Base-by-base conservation (phyloP, 768 basidiomycete species). In the Podaxis carcinomalis region DNA sequence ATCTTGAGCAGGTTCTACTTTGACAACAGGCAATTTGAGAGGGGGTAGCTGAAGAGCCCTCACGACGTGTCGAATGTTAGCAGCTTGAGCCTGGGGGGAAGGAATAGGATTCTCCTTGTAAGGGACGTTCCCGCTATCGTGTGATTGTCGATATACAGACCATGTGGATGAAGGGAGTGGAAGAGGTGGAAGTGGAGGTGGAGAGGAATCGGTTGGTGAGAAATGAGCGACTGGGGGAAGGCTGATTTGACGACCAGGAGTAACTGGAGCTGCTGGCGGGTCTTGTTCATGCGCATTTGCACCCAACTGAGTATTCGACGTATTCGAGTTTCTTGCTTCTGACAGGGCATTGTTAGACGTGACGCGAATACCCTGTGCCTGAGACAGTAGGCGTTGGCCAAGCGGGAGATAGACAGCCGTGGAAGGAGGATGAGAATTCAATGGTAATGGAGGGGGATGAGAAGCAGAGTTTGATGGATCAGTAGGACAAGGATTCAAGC, bases 81-180 rank as follows among this genome's bases (percentile, higher is more conserved):
- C 59, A 32, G 28, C 59, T 46, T 60, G 59, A n/a, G 51, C 59
- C 19, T 60, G 59, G 27, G 51, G 51, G 23, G 59, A 60, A 13
- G 36, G 19, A 7, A 9, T 53, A 1, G 28, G 40, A 44, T 10
- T 53, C 14, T 52, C 28, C 37, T 25, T 53, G 14, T 53, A 60
- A 44, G 59, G 59, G 23, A 60, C 51, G 19, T 60, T 60, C 16
- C 59, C 59, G 19, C 40, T 23, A n/a, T 60, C 59, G 16, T n/a
- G 16, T 35, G 59, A 60, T 21, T 36, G 51, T 7, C 51, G 51
- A 46, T 60, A 47, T 7, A 53, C 42, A 21, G 59, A 57, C 32
- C 46, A 35, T 23, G 57, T 39, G 23, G 47, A 21, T 37, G 23
- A 47, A 50, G 57, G 27, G 40, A 44, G 39, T 23, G 51, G 57